These are phyloP conservation scores for Crucihimalaya himalaica DNA, from an alignment of 345 rosid genomes.

Conservation along the genomic window DNA sequence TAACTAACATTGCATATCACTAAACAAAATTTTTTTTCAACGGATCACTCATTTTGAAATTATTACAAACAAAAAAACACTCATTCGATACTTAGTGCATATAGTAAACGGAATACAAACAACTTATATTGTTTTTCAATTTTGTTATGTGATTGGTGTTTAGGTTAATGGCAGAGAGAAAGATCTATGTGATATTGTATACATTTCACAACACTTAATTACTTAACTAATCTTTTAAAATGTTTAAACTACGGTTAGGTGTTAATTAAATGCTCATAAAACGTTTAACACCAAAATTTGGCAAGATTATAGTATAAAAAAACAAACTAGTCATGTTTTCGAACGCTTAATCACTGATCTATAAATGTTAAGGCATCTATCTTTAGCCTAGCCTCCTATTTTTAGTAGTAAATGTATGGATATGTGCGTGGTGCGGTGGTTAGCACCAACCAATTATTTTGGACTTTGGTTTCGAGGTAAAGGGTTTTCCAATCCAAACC, in stretches of 20 bases:
- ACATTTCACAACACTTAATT: not conserved
- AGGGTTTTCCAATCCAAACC: not conserved
- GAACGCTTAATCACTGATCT: not conserved
- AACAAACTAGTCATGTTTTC: not conserved
- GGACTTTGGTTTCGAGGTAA: not conserved
- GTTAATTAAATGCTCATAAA: not conserved
- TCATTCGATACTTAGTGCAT: too few species aligned
- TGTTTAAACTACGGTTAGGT: not conserved
- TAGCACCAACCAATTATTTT: constrained; percentile 17
- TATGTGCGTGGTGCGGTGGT: constrained; percentile 32
- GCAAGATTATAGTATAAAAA: not conserved
- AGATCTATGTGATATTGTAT: not conserved
- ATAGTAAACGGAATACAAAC: not conserved
- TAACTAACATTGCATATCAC: not conserved
- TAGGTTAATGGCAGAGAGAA: not conserved
- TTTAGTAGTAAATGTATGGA: not conserved
- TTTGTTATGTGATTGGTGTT: not conserved
- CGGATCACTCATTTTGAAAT: not conserved
- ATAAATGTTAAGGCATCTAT: not conserved
- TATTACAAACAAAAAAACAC: too few species aligned
- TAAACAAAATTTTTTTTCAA: too few species aligned
- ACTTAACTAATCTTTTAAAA: not conserved
- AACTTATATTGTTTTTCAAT: not conserved
- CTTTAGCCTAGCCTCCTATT: not conserved
- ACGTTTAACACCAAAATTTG: not conserved